Conservation (phyloP, 1,284 basidiomycete genomes). For the Anthracocystis panici-leucophaei region DNA sequence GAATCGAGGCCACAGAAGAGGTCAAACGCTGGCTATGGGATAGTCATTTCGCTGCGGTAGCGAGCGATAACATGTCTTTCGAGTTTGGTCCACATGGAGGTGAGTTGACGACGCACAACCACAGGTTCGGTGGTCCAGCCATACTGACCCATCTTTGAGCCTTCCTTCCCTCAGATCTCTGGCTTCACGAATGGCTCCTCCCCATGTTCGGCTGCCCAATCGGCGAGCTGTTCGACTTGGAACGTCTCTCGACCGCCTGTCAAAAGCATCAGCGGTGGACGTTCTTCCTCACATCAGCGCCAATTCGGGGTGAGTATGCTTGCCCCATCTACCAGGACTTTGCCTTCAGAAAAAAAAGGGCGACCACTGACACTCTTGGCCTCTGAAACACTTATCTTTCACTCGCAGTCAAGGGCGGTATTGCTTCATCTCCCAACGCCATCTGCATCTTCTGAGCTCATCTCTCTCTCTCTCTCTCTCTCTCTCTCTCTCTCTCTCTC, state of each 20-base stretch:
- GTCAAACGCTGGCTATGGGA: constrained; percentile 46
- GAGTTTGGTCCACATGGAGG: constrained; percentile 45
- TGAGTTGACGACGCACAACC: constrained; percentile 7
- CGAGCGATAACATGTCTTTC: constrained; percentile 42
- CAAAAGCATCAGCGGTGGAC: constrained; percentile 44
- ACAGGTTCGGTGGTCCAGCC: not conserved
- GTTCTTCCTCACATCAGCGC: constrained; percentile 53
- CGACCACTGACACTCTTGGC: not conserved
- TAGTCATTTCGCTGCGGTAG: constrained; percentile 46
- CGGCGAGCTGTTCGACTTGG: constrained; percentile 49
- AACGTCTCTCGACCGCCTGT: constrained; percentile 34
- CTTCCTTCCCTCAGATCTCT: constrained; percentile 22
- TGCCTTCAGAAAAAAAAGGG: no score
- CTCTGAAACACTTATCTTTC: not conserved
- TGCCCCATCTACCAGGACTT: not conserved
- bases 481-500: no score
- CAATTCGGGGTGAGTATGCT: constrained; percentile 28
- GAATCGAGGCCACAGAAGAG: constrained; percentile 46
- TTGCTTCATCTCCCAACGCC: constrained; percentile 46
- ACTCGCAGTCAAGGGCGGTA: constrained; percentile 45
- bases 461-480: no score
- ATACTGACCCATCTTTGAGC: not conserved
- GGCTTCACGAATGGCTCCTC: constrained; percentile 48
- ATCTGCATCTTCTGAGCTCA: constrained; percentile 42
- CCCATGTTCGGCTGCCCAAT: constrained; percentile 51